Base-by-base conservation (phyloP, 2,329 filamentous ascomycete genomes). In the Fusarium chlamydosporum region DNA sequence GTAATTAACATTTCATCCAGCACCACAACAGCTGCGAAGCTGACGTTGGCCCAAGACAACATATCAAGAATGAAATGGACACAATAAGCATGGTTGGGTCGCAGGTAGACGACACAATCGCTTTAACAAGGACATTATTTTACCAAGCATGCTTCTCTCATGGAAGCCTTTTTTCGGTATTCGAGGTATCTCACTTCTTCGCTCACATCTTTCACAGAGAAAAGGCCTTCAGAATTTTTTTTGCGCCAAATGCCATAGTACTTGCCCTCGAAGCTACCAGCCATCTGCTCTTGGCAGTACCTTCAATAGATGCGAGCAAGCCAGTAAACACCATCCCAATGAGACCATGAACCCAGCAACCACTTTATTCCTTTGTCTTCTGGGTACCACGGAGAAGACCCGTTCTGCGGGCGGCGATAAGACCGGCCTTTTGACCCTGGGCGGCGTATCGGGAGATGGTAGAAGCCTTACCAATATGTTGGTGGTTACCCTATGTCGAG, bases 311-410 rank as follows among this genome's bases (percentile, higher is more conserved):
- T 88, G 85, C 84, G 88, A 86, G 84, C 85, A 80, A 80, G 79
- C 79, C 79, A 85, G 82, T 84, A 84, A 89, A 89, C 88, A 88
- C 88, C 87, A 86, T 86, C 84, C 85, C 84, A 85, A 82, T 84
- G 82, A 82, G 81, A 84, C 83, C 84, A 83, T 83, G 80, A 84
- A 65, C 84, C 81, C 74, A 78, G 76, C 75, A 76, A 76, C 74
- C 76, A 72, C 76, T 78, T 86, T 94, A 95, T 77, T 99, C 96
- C 93, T 99, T 99, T 83, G 90, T 93, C 93, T 99, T 99, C 89
- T 99, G 96, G 82, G 96, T 98, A 97, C 96, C 96, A 87, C 96
- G 95, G 83, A 99, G 90, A 86, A 99, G 91, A 97, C 96, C 96
- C 84, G 96, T 99, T 90, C 96, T 93, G 86, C 96, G 90, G 85